Evolutionary conservation across 2,329 filamentous ascomycete genomes (phyloP).

Genomic region (Akanthomyces lecanii): DNA sequence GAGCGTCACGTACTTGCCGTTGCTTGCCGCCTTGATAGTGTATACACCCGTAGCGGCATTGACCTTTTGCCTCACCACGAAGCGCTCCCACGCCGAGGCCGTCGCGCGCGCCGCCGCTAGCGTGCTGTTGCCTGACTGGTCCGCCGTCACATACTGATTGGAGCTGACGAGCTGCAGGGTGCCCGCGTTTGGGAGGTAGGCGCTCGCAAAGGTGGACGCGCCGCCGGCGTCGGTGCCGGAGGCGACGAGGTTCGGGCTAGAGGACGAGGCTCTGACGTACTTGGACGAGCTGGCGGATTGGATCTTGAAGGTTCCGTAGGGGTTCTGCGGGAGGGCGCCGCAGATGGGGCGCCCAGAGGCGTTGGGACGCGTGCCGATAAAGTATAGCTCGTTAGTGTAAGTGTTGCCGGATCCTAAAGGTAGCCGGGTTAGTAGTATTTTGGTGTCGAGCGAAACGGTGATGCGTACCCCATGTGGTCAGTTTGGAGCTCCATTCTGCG

Average conservation of each 20-base stretch:
- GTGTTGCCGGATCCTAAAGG: conserved; percentile 22
- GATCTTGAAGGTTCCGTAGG: conserved; percentile 23
- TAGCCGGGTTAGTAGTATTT: not conserved
- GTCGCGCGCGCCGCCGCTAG: conserved; percentile 20
- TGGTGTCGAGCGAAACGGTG: not conserved
- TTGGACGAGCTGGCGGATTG: conserved; percentile 19
- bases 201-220: conserved; percentile 21
- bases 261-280: conserved; percentile 20
- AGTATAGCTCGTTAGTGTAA: conserved; percentile 24
- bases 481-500: conserved; percentile 22
- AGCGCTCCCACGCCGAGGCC: conserved; percentile 23
- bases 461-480: conserved; percentile 22
- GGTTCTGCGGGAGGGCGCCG: conserved; percentile 23
- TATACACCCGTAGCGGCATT: conserved; percentile 21
- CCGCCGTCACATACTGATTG: conserved; percentile 21
- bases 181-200: conserved; percentile 23
- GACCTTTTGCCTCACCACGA: conserved; percentile 22
- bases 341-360: conserved; percentile 23
- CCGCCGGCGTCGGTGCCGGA: conserved; percentile 16
- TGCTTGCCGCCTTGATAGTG: conserved; percentile 25
- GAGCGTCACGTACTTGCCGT: conserved; percentile 22
- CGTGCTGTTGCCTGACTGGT: conserved; percentile 20
- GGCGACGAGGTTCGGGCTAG: conserved; percentile 20
- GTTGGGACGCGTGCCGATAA: conserved; percentile 25
- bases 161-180: conserved; percentile 10